These are phyloP conservation scores for thale cress (Arabidopsis thaliana) DNA, from an alignment of 345 rosid species.

Conservation along the genomic window TAIR10.1 NC_003074.8:6237001-6237500, in stretches of 20 bases:
- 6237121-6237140: background rate
- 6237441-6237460: background rate
- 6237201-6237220: slow-evolving; percentile 20
- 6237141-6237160: slow-evolving; percentile 26
- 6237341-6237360: background rate
- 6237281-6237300: slow-evolving; percentile 14
- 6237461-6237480: background rate
- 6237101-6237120: slow-evolving; percentile 10
- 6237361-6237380: slow-evolving; percentile 13
- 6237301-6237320: background rate
- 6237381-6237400: slow-evolving; percentile 6
- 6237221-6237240: slow-evolving; percentile 22
- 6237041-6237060: slow-evolving; percentile 21
- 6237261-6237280: background rate
- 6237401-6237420: background rate
- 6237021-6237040: slow-evolving; percentile 13
- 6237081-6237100: slow-evolving; percentile 27
- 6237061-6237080: slow-evolving; percentile 38
- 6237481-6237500: slow-evolving; percentile 10
- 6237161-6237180: background rate
- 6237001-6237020: slow-evolving; percentile 17
- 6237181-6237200: slow-evolving; percentile 16
- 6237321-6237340: background rate
- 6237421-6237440: background rate
- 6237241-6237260: background rate